Evolutionary conservation across 2,329 filamentous ascomycete species (phyloP), one percentile per base, ranked within the genome.

Genomic region (Claviceps cyperi): DNA sequence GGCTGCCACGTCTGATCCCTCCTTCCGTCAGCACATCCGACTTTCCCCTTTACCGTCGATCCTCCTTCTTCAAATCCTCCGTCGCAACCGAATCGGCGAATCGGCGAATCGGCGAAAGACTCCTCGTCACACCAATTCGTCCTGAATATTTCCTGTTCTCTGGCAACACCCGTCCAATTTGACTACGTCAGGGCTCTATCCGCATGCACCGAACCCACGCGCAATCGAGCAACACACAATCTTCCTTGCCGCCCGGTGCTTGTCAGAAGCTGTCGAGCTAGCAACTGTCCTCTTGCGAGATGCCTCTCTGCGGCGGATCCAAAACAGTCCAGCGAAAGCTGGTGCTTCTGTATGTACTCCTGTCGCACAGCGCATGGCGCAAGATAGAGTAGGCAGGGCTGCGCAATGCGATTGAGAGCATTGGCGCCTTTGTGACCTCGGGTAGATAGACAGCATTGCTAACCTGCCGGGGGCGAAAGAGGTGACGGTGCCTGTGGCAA

Each of bases 401-500:
- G 22, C 38, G 22, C 5, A 35, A n/a, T 40, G 40, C 39, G 13
- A 35, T 47, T 28, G 28, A 54, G 39, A 21, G 19, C 35, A 14
- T 7, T 28, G 15, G 15, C 35, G 17, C 14, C 2, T 8, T 22
- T 8, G 4, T 24, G n/a, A 17, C 4, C 32, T 46, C 19, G 15
- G 2, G 28, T 39, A 15, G 9, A 14, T 13, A 6, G 5, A 32
- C 17, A n/a, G 8, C 11, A 37, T 24, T 21, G 36, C 48, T 49
- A n/a, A 49, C 40, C 21, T 19, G 7, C 15, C 8, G 17, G n/a
- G 43, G 7, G n/a, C 9, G 21, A 44, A 28, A 95, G 89, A 64
- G 91, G 91, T 61, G 91, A 97, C 66, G 91, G 91, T 76, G 91
- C 91, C 59, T 94, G 86, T 69, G 91, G 91, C 64, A 98, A 98